Conservation (phyloP, 768 basidiomycete genomes). For the Tylopilus felleus region DNA sequence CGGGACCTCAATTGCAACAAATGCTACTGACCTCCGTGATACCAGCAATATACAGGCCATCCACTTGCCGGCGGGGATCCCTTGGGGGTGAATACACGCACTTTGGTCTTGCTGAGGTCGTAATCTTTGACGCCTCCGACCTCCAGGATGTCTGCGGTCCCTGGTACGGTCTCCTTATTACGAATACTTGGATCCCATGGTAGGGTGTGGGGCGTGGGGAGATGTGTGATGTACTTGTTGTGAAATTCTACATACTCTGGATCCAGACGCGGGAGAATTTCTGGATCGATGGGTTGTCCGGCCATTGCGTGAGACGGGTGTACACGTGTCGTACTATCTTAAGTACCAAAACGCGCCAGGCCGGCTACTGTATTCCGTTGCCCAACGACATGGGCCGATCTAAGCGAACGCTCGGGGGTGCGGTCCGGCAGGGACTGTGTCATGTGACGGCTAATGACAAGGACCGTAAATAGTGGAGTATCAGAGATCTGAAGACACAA, state of each 20-base stretch:
- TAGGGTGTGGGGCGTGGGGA: conserved; percentile 50
- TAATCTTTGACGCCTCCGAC: conserved; percentile 57
- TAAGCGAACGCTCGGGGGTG: background rate
- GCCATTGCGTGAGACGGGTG: conserved; percentile 14
- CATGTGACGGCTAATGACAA: background rate
- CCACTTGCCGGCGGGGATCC: conserved; percentile 47
- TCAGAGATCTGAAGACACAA: background rate
- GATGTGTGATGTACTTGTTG: conserved; percentile 43
- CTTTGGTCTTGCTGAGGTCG: conserved; percentile 46
- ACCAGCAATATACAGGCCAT: conserved; percentile 73
- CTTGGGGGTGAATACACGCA: conserved; percentile 63
- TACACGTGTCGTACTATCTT: conserved; percentile 3
- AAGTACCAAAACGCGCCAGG: conserved; percentile 1
- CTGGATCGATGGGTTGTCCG: conserved; percentile 57
- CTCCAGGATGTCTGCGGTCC: conserved; percentile 50
- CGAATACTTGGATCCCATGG: conserved; percentile 63
- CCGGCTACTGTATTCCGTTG: background rate
- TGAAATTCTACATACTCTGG: conserved; percentile 67
- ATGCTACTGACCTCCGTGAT: conserved; percentile 58
- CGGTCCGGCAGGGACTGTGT: too few species aligned
- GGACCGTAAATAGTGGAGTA: too few species aligned
- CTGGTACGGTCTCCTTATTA: conserved; percentile 49
- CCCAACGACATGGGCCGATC: background rate
- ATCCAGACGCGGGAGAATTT: conserved; percentile 54
- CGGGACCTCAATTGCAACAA: background rate